Base-by-base conservation (phyloP, 331 rosid genomes). In the Ulmus americana region DNA sequence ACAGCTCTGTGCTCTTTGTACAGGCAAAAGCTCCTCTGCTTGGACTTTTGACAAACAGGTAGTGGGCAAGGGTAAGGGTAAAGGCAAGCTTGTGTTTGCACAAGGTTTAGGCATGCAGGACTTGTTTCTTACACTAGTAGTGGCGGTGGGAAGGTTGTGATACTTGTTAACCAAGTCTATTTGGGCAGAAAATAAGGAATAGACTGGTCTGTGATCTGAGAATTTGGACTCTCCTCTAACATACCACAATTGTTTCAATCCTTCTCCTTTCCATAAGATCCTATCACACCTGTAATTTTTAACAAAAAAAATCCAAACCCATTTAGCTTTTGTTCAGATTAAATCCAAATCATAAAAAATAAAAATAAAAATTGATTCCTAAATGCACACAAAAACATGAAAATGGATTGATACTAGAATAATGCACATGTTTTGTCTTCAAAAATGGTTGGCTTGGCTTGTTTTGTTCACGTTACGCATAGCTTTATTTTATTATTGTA, bases 171-270 rank as follows among this genome's bases (percentile, higher is more conserved):
- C 66, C 48, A 65, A 51, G 63, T 88, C 86, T 7, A 87, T 71
- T 59, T 76, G 71, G 68, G 81, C 82, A 0, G 91, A 78, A 80
- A 94, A 94, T 5, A 80, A 66, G 5, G 98, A 84, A 72, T 65
- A 83, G 1, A 94, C 98, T 0, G 98, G 97, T 63, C 98, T 89
- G 74, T 94, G 98, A 61, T 94, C 98, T 15, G 98, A 94, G 82
- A 94, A 94, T 66, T 77, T 89, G 13, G 95, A 94, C 18, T 89
- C 98, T 45, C 95, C 98, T 79, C 98, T 49, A 39, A 74, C 82
- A 46, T 94, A 94, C 77, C 87, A 79, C 59, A 79, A 73, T 64
- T 94, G 97, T 50, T 85, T 82, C 14, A 94, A 62, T 4, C 88
- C 90, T 55, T 89, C 84, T 6, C 98, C 98, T 73, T 84, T 89